Evolutionary conservation across 306 rosid species (phyloP).

Genomic region (Lathyrus sativus): DNA sequence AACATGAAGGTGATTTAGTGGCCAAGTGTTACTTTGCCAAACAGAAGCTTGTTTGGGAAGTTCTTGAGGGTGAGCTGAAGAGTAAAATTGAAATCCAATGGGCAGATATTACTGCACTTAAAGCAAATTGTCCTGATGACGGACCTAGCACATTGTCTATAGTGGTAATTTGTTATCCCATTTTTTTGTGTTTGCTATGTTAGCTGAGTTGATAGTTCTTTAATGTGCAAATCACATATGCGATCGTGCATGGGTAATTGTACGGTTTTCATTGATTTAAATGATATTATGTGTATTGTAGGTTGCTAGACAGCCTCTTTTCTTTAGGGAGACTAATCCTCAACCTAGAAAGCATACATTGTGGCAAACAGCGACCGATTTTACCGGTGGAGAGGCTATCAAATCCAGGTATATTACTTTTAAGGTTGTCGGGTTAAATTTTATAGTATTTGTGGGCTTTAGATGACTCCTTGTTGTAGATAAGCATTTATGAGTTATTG

Average conservation of each 20-base stretch:
- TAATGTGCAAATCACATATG: neutral
- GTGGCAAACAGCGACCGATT: slow-evolving; percentile 90
- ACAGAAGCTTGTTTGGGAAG: slow-evolving; percentile 97
- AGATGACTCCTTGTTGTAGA: neutral
- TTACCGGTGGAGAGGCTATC: slow-evolving; percentile 79
- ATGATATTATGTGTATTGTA: slow-evolving; percentile 41
- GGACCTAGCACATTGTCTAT: slow-evolving; percentile 68
- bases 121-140: slow-evolving; percentile 74
- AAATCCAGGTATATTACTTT: slow-evolving; percentile 54
- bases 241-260: neutral
- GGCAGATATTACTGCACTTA: slow-evolving; percentile 75
- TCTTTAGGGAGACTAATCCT: slow-evolving; percentile 89
- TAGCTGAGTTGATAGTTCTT: neutral
- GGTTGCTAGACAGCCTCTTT: slow-evolving; percentile 83
- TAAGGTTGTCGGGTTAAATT: slow-evolving; percentile 21
- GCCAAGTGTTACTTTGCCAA: slow-evolving; percentile 91
- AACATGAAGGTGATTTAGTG: slow-evolving; percentile 87
- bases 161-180: slow-evolving; percentile 57
- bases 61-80: slow-evolving; percentile 89
- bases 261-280: neutral
- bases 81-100: slow-evolving; percentile 90
- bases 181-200: neutral
- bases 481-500: slow-evolving; percentile 11
- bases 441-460: slow-evolving; percentile 20
- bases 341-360: slow-evolving; percentile 93